Base-by-base conservation (phyloP, 768 basidiomycete genomes). In the Pilatotrama ljubarskyi region DNA sequence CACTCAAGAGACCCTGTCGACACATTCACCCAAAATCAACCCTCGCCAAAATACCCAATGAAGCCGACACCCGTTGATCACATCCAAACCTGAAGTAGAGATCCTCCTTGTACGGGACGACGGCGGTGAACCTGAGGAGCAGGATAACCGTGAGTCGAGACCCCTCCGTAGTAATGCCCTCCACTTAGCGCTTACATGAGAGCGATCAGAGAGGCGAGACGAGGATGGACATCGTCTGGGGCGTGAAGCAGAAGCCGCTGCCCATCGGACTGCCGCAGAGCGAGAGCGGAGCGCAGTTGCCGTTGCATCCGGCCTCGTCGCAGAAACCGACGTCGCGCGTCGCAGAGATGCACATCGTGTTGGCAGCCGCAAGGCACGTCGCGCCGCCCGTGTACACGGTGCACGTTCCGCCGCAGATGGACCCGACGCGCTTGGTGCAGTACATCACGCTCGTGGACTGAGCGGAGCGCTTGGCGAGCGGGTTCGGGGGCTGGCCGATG, bases 301-400 rank as follows among this genome's bases (percentile, higher is more conserved):
- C 68, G 1, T 41, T 54, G 46, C 75, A 76, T 11, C 55, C 58
- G 3, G 42, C 44, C 17, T 49, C 20, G 40, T 67, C 58, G 55
- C 74, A 76, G 58, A 72, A 76, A 13, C 50, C 67, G 38, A 74
- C 69, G 48, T 75, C 64, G 2, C 43, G 54, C 15, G 73, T 70
- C 5, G 75, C 73, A 9, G 58, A 20, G n/a, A 76, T 61, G 46
- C 75, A 76, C 14, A 64, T 60, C 18, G 73, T 74, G 48, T 49
- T 36, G 0, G 74, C 71, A 3, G 73, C 65, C 22, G 37, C 18
- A 49, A 73, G 66, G 54, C 75, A 76, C 0, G 53, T 60, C 5
- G 62, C 50, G 6, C 67, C 65, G 25, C 74, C 73, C 26, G 62
- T 68, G 66, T 70, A 72, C 0, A 73, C 70, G 13, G 66, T 74